Evolutionary conservation across 83 land plant species (phyloP), one percentile per base, ranked within the genome.

Genomic region (Picea mariana): DNA sequence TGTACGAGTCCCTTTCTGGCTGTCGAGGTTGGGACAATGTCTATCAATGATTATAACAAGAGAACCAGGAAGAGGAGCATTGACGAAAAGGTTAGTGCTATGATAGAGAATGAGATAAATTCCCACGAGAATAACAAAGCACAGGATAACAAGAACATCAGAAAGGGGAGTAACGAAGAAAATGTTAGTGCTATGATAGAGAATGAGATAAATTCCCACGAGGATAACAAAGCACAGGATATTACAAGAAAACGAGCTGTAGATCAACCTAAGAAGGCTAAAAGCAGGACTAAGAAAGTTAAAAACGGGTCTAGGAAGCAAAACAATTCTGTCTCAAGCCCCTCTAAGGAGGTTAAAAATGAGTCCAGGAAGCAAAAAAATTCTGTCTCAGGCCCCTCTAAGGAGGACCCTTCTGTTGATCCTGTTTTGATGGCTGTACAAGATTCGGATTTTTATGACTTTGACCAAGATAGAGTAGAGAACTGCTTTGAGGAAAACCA

Each of bases 391-490:
- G 4, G 15, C 24, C 60, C 55, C 31, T 27, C 4, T 47, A 7
- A 12, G 16, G 75, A 69, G 18, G 75, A 69, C 9, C 75, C 34
- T 69, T 69, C 38, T 69, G 52, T 24, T 2, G 38, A 81, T 72
- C 77, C 82, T 15, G 77, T 85, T 34, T 67, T 1, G 52, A 26
- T 71, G 64, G 21, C 77, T 83, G 96, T 95, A 72, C 92, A 93
- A 61, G 95, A 96, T 80, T 86, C 95, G 0, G 94, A 94, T 77
- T 94, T 94, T 80, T 89, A 96, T 87, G 91, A 96, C 67, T 96
- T 96, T 80, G 94, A 96, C 71, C 86, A 86, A 65, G 95, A 89
- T 64, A 87, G 97, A 40, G 79, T 60, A 12, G 99, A 92, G 86
- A 77, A 71, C 24, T 84, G 92, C 44, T 89, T 96, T 27, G 90